These are phyloP conservation scores for Simplicillium aogashimaense DNA, from an alignment of 2,329 filamentous ascomycete species.

Conservation along the genomic window DNA sequence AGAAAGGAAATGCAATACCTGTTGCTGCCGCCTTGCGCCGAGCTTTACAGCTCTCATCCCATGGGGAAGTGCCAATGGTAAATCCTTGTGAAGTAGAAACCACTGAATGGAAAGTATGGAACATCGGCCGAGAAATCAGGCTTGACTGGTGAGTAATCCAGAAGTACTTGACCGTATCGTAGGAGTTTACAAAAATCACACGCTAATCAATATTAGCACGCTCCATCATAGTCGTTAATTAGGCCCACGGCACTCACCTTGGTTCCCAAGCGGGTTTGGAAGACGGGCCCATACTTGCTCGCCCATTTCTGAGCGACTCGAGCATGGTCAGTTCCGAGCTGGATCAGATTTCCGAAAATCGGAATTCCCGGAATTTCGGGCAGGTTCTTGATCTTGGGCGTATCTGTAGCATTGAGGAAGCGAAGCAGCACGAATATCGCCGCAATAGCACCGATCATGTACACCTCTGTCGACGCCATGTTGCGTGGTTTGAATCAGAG, in stretches of 20 bases:
- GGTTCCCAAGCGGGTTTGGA: conserved; percentile 60
- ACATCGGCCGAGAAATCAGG: conserved; percentile 65
- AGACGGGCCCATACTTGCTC: conserved; percentile 52
- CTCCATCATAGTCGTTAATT: background rate
- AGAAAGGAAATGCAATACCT: too few relatives aligned
- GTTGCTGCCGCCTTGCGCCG: conserved; percentile 71
- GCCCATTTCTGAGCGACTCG: conserved; percentile 45
- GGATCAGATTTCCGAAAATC: conserved; percentile 52
- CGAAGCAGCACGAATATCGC: conserved; percentile 14
- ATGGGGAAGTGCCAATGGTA: conserved; percentile 76
- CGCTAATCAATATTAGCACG: conserved; percentile 28
- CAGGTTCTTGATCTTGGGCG: conserved; percentile 49
- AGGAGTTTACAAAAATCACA: conserved; percentile 70
- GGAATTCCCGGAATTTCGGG: conserved; percentile 53
- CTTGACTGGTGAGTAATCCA: conserved; percentile 75
- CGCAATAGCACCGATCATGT: conserved; percentile 6
- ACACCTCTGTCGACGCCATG: conserved; percentile 3
- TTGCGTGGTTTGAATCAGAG: too few relatives aligned
- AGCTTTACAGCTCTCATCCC: conserved; percentile 72
- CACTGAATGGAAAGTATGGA: conserved; percentile 75
- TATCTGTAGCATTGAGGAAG: conserved; percentile 38
- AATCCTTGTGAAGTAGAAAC: conserved; percentile 69
- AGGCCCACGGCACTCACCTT: conserved; percentile 30
- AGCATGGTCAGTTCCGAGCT: conserved; percentile 49
- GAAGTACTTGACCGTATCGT: conserved; percentile 61